Evolutionary conservation across 305 asterid species (phyloP).

Genomic region (Fraxinus angustifolia): DNA sequence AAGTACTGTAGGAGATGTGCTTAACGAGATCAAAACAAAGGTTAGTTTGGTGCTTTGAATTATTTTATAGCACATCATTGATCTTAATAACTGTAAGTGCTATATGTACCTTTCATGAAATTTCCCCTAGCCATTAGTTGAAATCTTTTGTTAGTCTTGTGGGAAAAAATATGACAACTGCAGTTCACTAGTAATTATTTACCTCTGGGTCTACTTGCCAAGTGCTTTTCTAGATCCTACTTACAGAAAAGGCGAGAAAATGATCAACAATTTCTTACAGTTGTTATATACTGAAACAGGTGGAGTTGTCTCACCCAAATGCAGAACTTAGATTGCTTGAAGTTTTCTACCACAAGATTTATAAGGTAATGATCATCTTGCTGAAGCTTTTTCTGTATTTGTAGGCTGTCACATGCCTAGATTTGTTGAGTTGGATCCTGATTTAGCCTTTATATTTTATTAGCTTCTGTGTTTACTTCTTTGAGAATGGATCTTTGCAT

Average conservation of each 20-base stretch:
- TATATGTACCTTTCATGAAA: background rate
- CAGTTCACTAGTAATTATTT: conserved; percentile 6
- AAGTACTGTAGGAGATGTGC: conserved; percentile 68
- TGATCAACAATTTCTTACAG: background rate
- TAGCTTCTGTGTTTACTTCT: background rate
- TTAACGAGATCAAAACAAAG: conserved; percentile 67
- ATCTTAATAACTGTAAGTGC: background rate
- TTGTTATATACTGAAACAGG: conserved; percentile 32
- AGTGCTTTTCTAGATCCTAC: background rate
- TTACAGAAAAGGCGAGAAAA: background rate
- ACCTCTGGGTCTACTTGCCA: background rate
- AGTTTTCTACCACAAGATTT: conserved; percentile 51
- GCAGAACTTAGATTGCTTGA: conserved; percentile 52
- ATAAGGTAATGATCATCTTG: conserved; percentile 35
- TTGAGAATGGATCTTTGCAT: conserved; percentile 3
- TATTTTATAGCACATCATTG: conserved; percentile 6
- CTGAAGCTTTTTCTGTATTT: background rate
- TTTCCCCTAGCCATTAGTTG: background rate
- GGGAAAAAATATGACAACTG: conserved; percentile 1
- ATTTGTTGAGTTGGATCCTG: conserved; percentile 6
- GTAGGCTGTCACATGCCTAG: background rate
- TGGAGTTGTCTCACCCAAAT: conserved; percentile 41
- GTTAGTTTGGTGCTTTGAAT: conserved; percentile 26
- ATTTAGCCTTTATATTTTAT: conserved; percentile 6
- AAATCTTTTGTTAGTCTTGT: background rate